phyloP scores from a whole-genome alignment of 345 rosid genomes.

The Geranium brycei region DNA sequence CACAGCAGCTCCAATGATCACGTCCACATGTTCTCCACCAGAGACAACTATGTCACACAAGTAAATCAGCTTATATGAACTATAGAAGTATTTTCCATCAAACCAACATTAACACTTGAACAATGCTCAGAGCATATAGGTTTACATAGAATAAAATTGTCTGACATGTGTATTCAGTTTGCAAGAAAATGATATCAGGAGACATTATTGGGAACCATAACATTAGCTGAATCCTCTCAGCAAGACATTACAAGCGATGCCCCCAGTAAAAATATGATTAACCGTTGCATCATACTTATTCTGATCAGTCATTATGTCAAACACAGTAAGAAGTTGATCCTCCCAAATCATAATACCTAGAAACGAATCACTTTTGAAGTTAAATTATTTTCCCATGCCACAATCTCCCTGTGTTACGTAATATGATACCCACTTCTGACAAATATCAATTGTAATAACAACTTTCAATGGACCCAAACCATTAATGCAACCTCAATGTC shows the following conservation, averaged over 20 bases:
- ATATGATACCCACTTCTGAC: not conserved
- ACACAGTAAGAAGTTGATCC: too few species aligned
- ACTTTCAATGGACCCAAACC: not conserved
- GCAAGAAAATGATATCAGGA: not conserved
- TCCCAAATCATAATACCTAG: too few species aligned
- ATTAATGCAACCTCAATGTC: not conserved
- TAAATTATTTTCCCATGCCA: too few species aligned
- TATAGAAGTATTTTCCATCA: slow-evolving; percentile 1
- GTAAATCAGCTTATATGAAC: slow-evolving; percentile 7
- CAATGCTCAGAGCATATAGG: not conserved
- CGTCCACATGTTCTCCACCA: slow-evolving; percentile 95
- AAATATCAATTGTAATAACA: too few species aligned
- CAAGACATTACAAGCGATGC: too few species aligned
- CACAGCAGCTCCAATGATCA: slow-evolving; percentile 87
- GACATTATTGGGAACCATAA: not conserved
- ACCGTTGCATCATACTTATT: too few species aligned
- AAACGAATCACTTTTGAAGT: too few species aligned
- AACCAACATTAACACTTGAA: not conserved
- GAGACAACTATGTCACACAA: slow-evolving; percentile 57
- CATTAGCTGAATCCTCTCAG: not conserved
- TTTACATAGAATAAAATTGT: too few species aligned
- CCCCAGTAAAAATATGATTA: too few species aligned
- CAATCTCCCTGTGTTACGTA: too few species aligned
- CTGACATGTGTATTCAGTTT: not conserved
- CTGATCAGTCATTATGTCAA: too few species aligned